Evolutionary conservation across 2,329 filamentous ascomycete species (phyloP).

Genomic region (Penicillium sp.): DNA sequence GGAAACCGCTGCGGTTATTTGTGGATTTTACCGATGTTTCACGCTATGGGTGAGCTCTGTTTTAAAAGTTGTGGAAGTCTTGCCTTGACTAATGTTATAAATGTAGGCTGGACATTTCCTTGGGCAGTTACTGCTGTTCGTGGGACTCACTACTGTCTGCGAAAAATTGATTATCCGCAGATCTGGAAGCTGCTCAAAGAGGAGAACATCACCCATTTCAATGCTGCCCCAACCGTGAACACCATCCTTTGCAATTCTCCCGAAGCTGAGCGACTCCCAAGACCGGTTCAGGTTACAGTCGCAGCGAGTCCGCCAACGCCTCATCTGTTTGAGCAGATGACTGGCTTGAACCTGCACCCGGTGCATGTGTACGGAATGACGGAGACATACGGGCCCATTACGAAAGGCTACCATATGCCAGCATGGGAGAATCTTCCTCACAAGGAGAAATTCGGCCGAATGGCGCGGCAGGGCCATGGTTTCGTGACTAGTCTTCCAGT

Average conservation of each 20-base stretch:
- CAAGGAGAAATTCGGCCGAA: slow-evolving; percentile 81
- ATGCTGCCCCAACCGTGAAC: slow-evolving; percentile 94
- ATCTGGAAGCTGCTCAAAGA: slow-evolving; percentile 90
- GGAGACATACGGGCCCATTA: slow-evolving; percentile 94
- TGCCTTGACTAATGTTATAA: background rate
- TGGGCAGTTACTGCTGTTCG: slow-evolving; percentile 92
- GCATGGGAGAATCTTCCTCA: slow-evolving; percentile 76
- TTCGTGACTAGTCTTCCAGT: slow-evolving; percentile 82
- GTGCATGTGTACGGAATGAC: slow-evolving; percentile 90
- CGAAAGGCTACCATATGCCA: slow-evolving; percentile 87
- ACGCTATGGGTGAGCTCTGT: slow-evolving; percentile 57
- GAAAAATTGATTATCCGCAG: slow-evolving; percentile 91
- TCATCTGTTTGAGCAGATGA: slow-evolving; percentile 94
- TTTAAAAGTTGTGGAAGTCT: background rate
- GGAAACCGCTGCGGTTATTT: slow-evolving; percentile 77
- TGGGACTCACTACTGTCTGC: slow-evolving; percentile 91
- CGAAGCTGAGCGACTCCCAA: slow-evolving; percentile 71
- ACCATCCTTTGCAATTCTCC: slow-evolving; percentile 83
- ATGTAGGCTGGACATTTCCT: slow-evolving; percentile 76
- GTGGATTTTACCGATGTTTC: slow-evolving; percentile 92
- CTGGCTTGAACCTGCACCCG: slow-evolving; percentile 79
- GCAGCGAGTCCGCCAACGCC: slow-evolving; percentile 89
- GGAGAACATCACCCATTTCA: slow-evolving; percentile 91
- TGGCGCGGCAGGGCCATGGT: slow-evolving; percentile 94
- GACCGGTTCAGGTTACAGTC: slow-evolving; percentile 83